These are phyloP conservation scores for Scleroderma citrinum DNA, from an alignment of 768 basidiomycete species.

Conservation along the genomic window DNA sequence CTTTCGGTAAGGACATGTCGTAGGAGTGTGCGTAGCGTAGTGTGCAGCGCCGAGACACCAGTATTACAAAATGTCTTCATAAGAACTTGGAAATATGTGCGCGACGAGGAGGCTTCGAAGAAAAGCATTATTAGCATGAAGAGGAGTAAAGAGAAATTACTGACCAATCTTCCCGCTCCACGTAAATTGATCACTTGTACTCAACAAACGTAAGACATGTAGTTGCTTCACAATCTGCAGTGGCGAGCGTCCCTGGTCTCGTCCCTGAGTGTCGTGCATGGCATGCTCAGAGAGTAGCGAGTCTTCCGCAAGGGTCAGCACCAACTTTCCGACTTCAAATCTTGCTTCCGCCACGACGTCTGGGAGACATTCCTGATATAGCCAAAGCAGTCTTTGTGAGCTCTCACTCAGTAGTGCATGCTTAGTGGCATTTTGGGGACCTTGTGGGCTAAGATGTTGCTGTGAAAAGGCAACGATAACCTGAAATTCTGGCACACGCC, in stretches of 20 bases:
- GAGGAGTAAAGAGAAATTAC: conserved; percentile 13
- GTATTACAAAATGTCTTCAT: conserved; percentile 56
- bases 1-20: conserved; percentile 60
- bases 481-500: conserved; percentile 79
- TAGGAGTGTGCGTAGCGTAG: conserved; percentile 49
- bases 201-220: conserved; percentile 71
- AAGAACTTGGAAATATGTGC: conserved; percentile 69
- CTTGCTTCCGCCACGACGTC: conserved; percentile 67
- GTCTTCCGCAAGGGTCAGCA: conserved; percentile 41
- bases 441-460: conserved; percentile 28
- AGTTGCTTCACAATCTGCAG: conserved; percentile 62
- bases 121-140: conserved; percentile 1
- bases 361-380: conserved; percentile 79
- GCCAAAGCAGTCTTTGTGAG: conserved; percentile 73
- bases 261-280: conserved; percentile 3
- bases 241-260: conserved; percentile 12
- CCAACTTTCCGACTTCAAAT: conserved; percentile 82
- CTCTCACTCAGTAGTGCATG: conserved; percentile 68
- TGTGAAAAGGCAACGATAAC: conserved; percentile 83
- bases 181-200: conserved; percentile 70
- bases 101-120: conserved; percentile 38
- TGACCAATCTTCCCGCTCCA: conserved; percentile 73
- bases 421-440: conserved; percentile 33
- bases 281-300: conserved; percentile 13
- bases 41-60: conserved; percentile 45